These are phyloP conservation scores for Clonostachys rhizophaga DNA, from an alignment of 2,329 filamentous ascomycete genomes.

Conservation along the genomic window DNA sequence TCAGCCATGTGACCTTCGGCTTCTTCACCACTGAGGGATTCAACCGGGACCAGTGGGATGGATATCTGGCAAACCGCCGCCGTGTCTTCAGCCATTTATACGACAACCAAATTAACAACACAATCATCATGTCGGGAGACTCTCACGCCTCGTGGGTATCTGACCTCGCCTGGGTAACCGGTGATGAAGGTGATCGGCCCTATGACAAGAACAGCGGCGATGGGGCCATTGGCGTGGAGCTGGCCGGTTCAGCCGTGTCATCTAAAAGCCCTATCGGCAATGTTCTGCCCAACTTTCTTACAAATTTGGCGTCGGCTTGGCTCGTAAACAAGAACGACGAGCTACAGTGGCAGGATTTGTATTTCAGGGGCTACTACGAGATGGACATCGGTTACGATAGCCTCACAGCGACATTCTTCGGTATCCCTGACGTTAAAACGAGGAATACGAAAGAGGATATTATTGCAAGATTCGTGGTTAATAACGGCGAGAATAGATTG, in stretches of 20 bases:
- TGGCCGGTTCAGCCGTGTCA: conserved; percentile 60
- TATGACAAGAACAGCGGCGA: conserved; percentile 45
- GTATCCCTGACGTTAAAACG: background rate
- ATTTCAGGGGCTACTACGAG: conserved; percentile 69
- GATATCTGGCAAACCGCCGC: conserved; percentile 63
- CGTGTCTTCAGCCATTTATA: conserved; percentile 60
- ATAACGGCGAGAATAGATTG: background rate
- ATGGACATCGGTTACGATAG: conserved; percentile 47
- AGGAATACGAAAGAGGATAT: background rate
- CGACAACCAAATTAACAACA: conserved; percentile 63
- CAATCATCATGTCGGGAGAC: conserved; percentile 67
- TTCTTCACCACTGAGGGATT: conserved; percentile 13
- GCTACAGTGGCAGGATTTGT: conserved; percentile 67
- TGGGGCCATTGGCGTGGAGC: conserved; percentile 52
- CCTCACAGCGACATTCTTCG: background rate
- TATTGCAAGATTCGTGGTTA: background rate
- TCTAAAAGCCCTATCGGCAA: conserved; percentile 38
- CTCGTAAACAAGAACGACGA: conserved; percentile 49
- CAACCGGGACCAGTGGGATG: conserved; percentile 19
- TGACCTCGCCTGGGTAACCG: conserved; percentile 50
- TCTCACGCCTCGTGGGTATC: conserved; percentile 41
- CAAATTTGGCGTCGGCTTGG: conserved; percentile 14
- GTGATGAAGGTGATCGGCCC: conserved; percentile 16
- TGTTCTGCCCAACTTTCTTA: conserved; percentile 33
- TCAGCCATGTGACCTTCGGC: conserved; percentile 37